phyloP scores from a whole-genome alignment of 2,329 filamentous ascomycete genomes.

The Nannizzia gypsea region DNA sequence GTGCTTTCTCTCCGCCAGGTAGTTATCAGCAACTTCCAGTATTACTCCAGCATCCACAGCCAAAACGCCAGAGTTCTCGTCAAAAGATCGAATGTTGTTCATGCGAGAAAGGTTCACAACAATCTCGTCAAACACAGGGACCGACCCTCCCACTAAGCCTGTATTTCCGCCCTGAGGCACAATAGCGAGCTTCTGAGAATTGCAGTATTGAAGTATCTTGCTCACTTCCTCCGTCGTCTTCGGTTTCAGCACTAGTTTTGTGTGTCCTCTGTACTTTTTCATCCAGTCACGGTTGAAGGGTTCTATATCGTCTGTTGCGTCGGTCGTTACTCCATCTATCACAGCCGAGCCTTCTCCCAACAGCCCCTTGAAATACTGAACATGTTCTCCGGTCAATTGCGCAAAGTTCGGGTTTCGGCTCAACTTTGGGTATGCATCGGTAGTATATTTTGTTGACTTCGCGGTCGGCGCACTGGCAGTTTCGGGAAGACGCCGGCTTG shows the following conservation, averaged over 20 bases:
- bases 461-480: constrained; percentile 5
- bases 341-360: constrained; percentile 68
- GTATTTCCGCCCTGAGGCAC: constrained; percentile 97
- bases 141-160: constrained; percentile 84
- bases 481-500: background rate
- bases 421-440: constrained; percentile 67
- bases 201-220: constrained; percentile 87
- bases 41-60: constrained; percentile 87
- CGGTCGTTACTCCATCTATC: constrained; percentile 67
- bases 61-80: constrained; percentile 80
- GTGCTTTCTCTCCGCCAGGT: constrained; percentile 67
- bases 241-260: constrained; percentile 76
- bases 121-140: constrained; percentile 97
- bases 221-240: constrained; percentile 77
- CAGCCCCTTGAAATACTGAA: constrained; percentile 69
- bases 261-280: constrained; percentile 92
- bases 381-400: constrained; percentile 62
- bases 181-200: constrained; percentile 79
- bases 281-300: constrained; percentile 98
- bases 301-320: constrained; percentile 69
- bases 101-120: constrained; percentile 82
- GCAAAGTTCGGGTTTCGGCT: constrained; percentile 65
- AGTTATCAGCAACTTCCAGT: constrained; percentile 77
- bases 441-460: constrained; percentile 56
- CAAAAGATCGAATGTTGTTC: constrained; percentile 84